phyloP scores from a whole-genome alignment of 1,284 basidiomycete genomes.

The Coniferiporia sulphurascens region DNA sequence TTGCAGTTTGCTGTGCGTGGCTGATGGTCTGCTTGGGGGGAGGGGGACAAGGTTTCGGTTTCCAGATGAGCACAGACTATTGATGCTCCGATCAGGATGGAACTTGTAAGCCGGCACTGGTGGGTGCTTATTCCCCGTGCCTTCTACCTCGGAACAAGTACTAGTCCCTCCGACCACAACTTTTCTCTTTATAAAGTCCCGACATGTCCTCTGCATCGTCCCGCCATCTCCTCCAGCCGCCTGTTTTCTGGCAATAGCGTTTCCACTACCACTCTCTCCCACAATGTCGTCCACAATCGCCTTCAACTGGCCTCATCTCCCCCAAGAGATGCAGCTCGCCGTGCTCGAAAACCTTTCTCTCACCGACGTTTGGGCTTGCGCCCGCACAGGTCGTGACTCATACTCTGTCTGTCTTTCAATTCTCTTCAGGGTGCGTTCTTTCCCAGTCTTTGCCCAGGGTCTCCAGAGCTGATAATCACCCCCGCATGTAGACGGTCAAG shows the following conservation, averaged over 20 bases:
- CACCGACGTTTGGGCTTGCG: conserved; percentile 31
- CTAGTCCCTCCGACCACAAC: not conserved
- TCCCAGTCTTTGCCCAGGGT: not conserved
- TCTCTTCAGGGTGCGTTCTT: conserved; percentile 46
- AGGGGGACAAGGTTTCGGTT: not conserved
- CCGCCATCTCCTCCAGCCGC: not conserved
- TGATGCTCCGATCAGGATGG: conserved; percentile 4
- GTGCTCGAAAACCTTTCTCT: conserved; percentile 47
- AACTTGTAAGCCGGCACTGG: not conserved
- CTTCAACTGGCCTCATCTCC: conserved; percentile 48
- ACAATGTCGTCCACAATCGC: not conserved
- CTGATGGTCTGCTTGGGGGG: not conserved
- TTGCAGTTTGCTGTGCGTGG: too few relatives aligned
- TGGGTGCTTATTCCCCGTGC: conserved; percentile 14
- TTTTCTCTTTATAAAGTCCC: not conserved
- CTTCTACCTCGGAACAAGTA: conserved; percentile 2
- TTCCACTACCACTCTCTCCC: not conserved
- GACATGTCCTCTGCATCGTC: not conserved
- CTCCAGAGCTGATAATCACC: not conserved
- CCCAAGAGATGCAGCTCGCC: conserved; percentile 59
- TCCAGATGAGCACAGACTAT: not conserved
- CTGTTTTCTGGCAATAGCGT: not conserved
- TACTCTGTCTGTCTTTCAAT: conserved; percentile 54
- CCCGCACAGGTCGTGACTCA: conserved; percentile 33
- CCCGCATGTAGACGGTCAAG: conserved; percentile 38